Base-by-base conservation (phyloP, 1,284 basidiomycete species). In the Fistulinella staudtii region DNA sequence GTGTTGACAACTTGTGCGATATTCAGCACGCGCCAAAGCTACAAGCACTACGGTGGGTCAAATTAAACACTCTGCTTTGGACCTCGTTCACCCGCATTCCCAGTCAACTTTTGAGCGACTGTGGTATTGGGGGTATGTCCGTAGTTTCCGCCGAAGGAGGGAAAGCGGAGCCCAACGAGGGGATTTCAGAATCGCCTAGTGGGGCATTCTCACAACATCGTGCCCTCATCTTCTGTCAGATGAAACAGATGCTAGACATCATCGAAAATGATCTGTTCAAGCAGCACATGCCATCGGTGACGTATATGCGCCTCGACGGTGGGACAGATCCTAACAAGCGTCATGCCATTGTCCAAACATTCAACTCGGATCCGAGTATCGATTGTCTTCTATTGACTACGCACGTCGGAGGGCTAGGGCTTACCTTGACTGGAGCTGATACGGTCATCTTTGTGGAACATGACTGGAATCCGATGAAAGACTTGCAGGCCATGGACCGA, bases 381-480 rank as follows among this genome's bases (percentile, higher is more conserved):
- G 96, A 99, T 65, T 95, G 93, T 52, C 73, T 99, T 18, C 75
- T 99, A 15, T 75, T 99, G 47, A 99, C 96, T 0, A 99, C 96
- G 0, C 91, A 93, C 53, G 95, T 99, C 36, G 96, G 96, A 49
- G 96, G 96, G 5, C 73, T 99, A 11, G 96, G 96, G 2, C 70
- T 99, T 54, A 99, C 96, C 17, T 72, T 99, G 53, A 99, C 96
- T 0, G 95, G 96, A 20, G 96, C 96, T 8, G 96, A 99, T 65
- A 99, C 96, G 1, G 96, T 99, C 53, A 97, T 99, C 53, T 99
- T 99, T 59, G 93, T 99, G 38, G 96, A 99, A 65, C 96, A 99
- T 65, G 96, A 99, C 65, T 99, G 96, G 96, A 99, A 99, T 66
- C 96, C 96, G 15, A 97, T 96, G 93, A 98, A 98, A 67, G 96